These are phyloP conservation scores for Backusella psychrophila DNA, from an alignment of 192 early-diverging fungal species.

Conservation along the genomic window DNA sequence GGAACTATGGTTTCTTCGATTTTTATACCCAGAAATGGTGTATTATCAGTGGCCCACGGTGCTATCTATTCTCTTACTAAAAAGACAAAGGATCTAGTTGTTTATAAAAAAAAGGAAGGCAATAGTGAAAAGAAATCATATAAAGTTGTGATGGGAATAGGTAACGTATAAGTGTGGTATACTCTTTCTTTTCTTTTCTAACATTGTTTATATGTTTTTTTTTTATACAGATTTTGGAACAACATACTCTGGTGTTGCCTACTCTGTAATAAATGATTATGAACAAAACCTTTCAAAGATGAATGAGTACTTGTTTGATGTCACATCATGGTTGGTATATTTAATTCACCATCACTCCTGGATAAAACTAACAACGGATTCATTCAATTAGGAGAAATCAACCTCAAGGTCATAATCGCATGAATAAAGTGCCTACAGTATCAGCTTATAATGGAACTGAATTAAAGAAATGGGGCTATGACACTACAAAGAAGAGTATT, in stretches of 20 bases:
- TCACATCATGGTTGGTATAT: background rate
- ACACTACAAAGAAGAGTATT: background rate
- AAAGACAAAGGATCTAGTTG: background rate
- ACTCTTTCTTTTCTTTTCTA: background rate
- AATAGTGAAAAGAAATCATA: background rate
- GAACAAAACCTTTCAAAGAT: background rate
- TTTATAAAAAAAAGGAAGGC: background rate
- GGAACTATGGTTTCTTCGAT: background rate
- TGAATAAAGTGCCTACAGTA: background rate
- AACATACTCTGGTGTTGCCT: background rate
- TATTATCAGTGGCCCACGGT: background rate
- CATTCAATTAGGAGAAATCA: background rate
- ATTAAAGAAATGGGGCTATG: background rate
- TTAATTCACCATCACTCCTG: background rate
- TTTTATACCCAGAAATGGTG: slow-evolving; percentile 1
- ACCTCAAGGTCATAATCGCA: background rate
- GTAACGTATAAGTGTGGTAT: background rate
- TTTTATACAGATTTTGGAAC: background rate
- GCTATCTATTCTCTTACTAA: background rate
- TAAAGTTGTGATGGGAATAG: background rate
- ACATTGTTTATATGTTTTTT: background rate
- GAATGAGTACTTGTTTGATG: background rate
- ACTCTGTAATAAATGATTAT: background rate
- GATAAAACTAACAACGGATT: background rate
- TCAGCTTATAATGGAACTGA: background rate